Evolutionary conservation across 805 yeast species (phyloP), one percentile per base, ranked within the genome.

Genomic region (Yamadazyma endophytica): DNA sequence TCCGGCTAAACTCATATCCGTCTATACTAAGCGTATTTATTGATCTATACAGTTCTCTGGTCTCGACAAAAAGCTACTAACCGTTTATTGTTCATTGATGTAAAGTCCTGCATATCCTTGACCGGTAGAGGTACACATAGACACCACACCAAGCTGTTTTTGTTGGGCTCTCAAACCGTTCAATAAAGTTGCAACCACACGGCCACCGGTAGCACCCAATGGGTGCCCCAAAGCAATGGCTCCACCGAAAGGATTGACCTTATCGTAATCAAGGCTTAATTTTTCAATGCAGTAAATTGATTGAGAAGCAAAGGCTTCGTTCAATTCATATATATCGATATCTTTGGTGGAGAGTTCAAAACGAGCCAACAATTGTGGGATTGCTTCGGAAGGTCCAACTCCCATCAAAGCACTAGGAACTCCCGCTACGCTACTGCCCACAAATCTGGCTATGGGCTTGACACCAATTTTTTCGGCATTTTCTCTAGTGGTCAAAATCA

Each of bases 221-320:
- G 48, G 48, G 27, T 43, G 48, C 21, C 96, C 96, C 40, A 87
- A 58, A 24, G 95, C 95, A 44, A 87, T 95, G 17, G 96, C 96
- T 58, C 96, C 96, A 61, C 96, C 96, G 54, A 85, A 82, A 28
- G 78, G 85, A 56, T 47, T 47, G 12, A 47, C 89, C 53, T 76
- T 82, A 9, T 39, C 45, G 20, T 37, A 34, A 20, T 42, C 43
- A 12, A 53, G 31, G 31, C 59, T 65, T 12, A 45, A 42, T 21
- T 46, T 44, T 15, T 59, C 58, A 6, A 40, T 44, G 5, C 44
- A 39, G 46, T 46, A 32, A 12, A 58, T 35, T 24, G 61, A 54
- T 29, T 58, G 64, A 11, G 60, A 56, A 11, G 64, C 64, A 39
- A 58, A 58, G 2, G 64, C 64, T 47, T 58, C 64, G 38, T 58